A percentile compares a stretch with the other conserved stretches of the same genome.
Evolutionary conservation across 805 yeast genomes (phyloP).

Genomic region (Ogataea nakhonphanomensis): DNA sequence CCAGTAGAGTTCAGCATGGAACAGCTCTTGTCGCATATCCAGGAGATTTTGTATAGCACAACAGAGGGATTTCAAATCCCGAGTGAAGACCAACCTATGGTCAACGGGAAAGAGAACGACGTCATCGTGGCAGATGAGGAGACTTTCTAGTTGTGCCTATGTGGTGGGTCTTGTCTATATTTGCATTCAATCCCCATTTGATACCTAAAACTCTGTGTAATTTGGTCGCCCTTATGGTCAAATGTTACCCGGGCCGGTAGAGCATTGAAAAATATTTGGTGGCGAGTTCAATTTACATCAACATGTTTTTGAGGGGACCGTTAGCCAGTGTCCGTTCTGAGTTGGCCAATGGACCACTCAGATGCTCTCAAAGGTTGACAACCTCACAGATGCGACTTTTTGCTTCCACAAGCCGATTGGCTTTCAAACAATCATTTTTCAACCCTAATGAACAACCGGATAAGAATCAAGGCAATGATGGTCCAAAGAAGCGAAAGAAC

Average conservation of each 20-base stretch:
- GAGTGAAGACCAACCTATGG: conserved; percentile 24
- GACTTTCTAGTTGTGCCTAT: conserved; percentile 27
- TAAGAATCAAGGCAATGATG: conserved; percentile 8
- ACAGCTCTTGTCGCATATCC: conserved; percentile 57
- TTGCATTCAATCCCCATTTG: conserved; percentile 4
- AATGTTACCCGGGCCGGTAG: conserved; percentile 7
- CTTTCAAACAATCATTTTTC: conserved; percentile 14
- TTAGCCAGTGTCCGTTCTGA: conserved; percentile 1
- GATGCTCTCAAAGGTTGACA: not conserved
- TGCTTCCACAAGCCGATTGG: conserved; percentile 3
- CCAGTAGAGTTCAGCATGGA: conserved; percentile 27
- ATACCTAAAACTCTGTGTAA: too few relatives aligned
- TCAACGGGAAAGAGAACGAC: conserved; percentile 16
- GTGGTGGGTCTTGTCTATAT: not conserved
- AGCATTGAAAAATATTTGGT: conserved; percentile 2
- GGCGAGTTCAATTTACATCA: conserved; percentile 2
- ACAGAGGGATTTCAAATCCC: conserved; percentile 80
- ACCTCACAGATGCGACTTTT: not conserved
- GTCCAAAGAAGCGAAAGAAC: conserved; percentile 8
- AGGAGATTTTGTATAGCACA: conserved; percentile 72
- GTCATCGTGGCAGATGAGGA: conserved; percentile 34
- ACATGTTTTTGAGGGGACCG: conserved; percentile 5
- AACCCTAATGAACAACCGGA: conserved; percentile 10
- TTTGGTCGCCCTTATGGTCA: too few relatives aligned
- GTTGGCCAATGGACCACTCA: not conserved